Evolutionary conservation across 2,329 filamentous ascomycete species (phyloP).

Genomic region (Sporothrix dimorphospora): DNA sequence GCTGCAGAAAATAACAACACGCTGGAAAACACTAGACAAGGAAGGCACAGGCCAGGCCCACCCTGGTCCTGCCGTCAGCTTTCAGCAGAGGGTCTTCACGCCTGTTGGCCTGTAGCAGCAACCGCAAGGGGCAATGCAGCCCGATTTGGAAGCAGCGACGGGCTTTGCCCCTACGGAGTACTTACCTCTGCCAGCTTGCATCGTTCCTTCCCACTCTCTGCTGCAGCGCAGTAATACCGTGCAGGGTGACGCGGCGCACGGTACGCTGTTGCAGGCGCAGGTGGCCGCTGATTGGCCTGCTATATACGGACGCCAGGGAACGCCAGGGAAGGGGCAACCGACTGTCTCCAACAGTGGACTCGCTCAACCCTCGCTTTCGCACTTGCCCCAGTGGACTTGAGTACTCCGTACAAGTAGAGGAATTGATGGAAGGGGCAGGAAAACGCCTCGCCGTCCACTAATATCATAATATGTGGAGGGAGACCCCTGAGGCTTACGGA

Average conservation of each 20-base stretch:
- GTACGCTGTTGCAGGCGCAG: neutral
- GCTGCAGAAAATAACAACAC: slow-evolving; percentile 24
- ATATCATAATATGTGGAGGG: neutral
- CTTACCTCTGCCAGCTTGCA: neutral
- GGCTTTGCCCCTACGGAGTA: slow-evolving; percentile 2
- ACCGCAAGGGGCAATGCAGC: neutral
- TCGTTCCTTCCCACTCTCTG: neutral
- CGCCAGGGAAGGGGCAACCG: neutral
- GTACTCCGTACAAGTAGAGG: neutral
- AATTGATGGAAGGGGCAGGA: neutral
- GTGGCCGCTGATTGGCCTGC: neutral
- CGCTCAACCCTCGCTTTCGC: neutral
- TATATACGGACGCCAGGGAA: neutral
- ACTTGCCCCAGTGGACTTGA: neutral
- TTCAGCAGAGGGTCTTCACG: neutral
- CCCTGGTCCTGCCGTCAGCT: slow-evolving; percentile 21
- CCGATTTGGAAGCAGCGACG: neutral
- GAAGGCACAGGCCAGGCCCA: slow-evolving; percentile 13
- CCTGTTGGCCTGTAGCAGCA: neutral
- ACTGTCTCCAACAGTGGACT: neutral
- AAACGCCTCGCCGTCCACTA: slow-evolving; percentile 29
- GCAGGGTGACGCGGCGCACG: neutral
- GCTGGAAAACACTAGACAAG: neutral
- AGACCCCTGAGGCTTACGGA: neutral
- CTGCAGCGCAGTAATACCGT: neutral